phyloP scores from a whole-genome alignment of 2,329 filamentous ascomycete genomes.

The Talaromyces sp. region DNA sequence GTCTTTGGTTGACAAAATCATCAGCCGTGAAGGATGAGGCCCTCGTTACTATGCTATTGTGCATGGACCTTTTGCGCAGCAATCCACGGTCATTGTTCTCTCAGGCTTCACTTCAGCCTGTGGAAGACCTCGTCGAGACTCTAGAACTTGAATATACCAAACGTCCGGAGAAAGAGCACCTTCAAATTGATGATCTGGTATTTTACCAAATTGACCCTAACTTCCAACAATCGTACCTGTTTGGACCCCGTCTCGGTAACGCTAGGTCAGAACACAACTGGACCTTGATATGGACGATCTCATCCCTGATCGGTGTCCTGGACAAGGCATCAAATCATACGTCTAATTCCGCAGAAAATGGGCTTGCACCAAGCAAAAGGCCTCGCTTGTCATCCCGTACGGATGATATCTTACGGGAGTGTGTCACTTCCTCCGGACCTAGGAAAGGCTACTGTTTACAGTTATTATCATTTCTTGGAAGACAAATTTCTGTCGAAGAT shows the following conservation, averaged over 20 bases:
- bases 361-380: constrained; percentile 28
- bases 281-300: constrained; percentile 37
- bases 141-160: constrained; percentile 75
- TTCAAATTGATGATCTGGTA: constrained; percentile 72
- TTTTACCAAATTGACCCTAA: constrained; percentile 41
- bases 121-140: constrained; percentile 64
- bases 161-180: constrained; percentile 62
- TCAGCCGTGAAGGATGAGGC: constrained; percentile 69
- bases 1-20: constrained; percentile 72
- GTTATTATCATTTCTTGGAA: constrained; percentile 48
- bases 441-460: constrained; percentile 50
- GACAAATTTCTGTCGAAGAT: constrained; percentile 47
- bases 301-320: constrained; percentile 37
- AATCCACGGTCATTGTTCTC: constrained; percentile 30
- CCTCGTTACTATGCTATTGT: constrained; percentile 63
- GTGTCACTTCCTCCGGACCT: constrained; percentile 31
- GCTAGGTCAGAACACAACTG: constrained; percentile 37
- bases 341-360: constrained; percentile 11
- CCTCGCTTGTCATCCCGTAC: constrained; percentile 32
- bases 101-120: constrained; percentile 36
- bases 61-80: constrained; percentile 55
- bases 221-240: constrained; percentile 34
- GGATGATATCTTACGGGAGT: constrained; percentile 35
- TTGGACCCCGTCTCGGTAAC: constrained; percentile 34
- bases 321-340: constrained; percentile 22